A percentile compares a stretch with the other conserved stretches of the same genome.
Evolutionary conservation across 2,329 filamentous ascomycete species (phyloP).

Genomic region (Colletotrichum eremochloae): DNA sequence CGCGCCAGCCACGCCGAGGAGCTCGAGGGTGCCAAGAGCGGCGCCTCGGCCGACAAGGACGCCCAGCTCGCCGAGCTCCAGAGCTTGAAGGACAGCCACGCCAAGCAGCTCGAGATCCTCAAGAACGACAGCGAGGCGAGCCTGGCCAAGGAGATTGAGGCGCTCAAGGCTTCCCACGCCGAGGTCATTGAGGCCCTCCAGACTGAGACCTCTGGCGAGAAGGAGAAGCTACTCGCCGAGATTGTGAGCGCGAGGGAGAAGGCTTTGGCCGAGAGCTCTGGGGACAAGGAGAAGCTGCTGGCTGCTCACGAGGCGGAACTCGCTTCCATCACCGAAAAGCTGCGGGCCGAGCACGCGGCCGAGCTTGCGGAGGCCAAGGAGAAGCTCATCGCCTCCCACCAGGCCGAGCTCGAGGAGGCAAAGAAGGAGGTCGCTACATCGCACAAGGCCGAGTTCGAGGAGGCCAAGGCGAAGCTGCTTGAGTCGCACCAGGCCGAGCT

Average conservation of each 20-base stretch:
- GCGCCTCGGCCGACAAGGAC: slow-evolving; percentile 63
- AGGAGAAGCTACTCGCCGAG: slow-evolving; percentile 52
- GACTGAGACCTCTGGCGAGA: slow-evolving; percentile 56
- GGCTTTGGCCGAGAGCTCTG: slow-evolving; percentile 55
- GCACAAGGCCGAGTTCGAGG: slow-evolving; percentile 55
- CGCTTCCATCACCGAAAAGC: slow-evolving; percentile 49
- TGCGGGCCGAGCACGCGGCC: slow-evolving; percentile 49
- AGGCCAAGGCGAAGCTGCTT: slow-evolving; percentile 48
- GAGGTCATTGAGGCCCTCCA: slow-evolving; percentile 58
- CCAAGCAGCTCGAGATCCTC: slow-evolving; percentile 60
- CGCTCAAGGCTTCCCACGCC: slow-evolving; percentile 60
- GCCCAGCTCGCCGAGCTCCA: slow-evolving; percentile 65
- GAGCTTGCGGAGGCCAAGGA: slow-evolving; percentile 51
- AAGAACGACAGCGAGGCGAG: slow-evolving; percentile 58
- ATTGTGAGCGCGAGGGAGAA: slow-evolving; percentile 57
- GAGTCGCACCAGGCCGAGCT: slow-evolving; percentile 51
- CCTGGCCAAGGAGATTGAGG: slow-evolving; percentile 57
- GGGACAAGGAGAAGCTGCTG: slow-evolving; percentile 54
- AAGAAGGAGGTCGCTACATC: slow-evolving; percentile 53
- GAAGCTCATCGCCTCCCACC: slow-evolving; percentile 58
- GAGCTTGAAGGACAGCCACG: slow-evolving; percentile 66
- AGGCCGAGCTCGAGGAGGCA: slow-evolving; percentile 56
- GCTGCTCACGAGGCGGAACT: slow-evolving; percentile 51
- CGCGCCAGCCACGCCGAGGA: slow-evolving; percentile 70
- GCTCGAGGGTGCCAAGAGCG: slow-evolving; percentile 68